Percentiles rank a stretch among this genome's conserved stretches.
These are phyloP conservation scores for Bolboschoenus planiculmis DNA, from an alignment of 176 grass and related monocot species.

Conservation along the genomic window DNA sequence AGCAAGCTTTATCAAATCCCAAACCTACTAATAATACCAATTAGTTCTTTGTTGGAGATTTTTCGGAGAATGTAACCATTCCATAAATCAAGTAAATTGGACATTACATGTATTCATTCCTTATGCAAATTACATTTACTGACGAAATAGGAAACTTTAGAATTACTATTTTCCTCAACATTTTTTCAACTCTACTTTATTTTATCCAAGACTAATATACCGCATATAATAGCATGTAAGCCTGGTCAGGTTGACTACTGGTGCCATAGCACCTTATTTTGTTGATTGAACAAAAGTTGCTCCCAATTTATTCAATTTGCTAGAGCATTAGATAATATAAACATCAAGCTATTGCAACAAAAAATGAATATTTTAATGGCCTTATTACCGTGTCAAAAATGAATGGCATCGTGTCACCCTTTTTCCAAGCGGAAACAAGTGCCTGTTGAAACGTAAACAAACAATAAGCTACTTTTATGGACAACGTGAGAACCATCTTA, in stretches of 20 bases:
- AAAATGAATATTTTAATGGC: constrained; percentile 10
- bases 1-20: constrained; percentile 92
- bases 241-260: not conserved
- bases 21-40: constrained; percentile 39
- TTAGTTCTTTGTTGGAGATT: not conserved
- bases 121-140: not conserved
- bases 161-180: not conserved
- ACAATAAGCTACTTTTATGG: not conserved
- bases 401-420: constrained; percentile 82
- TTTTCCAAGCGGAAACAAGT: constrained; percentile 70
- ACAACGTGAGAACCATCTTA: not conserved
- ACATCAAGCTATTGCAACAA: not conserved
- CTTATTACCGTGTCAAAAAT: constrained; percentile 89
- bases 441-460: constrained; percentile 39
- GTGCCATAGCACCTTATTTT: not conserved
- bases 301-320: not conserved
- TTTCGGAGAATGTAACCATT: not conserved
- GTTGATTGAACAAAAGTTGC: not conserved
- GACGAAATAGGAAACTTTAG: too few species aligned
- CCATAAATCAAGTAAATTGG: not conserved
- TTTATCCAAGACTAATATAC: not conserved
- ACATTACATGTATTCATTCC: not conserved
- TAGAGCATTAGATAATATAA: not conserved
- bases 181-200: not conserved
- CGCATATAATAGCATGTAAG: not conserved